Evolutionary conservation across 1,284 basidiomycete species (phyloP), one percentile per base, ranked within the genome.

Genomic region (Ceratorhiza oryzae-sativae): DNA sequence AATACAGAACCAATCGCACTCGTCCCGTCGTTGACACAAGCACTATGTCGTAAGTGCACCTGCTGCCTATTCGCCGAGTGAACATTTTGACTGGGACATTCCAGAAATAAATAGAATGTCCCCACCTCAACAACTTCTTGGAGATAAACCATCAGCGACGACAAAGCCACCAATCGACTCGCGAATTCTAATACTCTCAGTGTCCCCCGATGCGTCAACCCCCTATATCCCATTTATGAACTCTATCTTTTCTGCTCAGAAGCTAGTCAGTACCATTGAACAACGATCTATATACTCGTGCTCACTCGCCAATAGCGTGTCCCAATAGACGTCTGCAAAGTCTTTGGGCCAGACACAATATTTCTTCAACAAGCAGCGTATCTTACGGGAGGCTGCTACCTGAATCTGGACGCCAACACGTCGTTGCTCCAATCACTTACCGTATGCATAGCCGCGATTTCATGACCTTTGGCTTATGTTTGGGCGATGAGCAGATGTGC

Each of bases 191-290:
- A 87, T 99, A 72, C 83, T 99, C 65, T 96, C 95, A 71, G 94
- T 95, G 49, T 97, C 96, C 0, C 93, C 93, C 1, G 92, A 95
- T 80, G 85, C 91, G 18, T 91, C 93, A 6, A 87, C 90, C 1
- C 92, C 94, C 32, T 97, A 97, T 80, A 97, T 99, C 65, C 93
- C 97, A 12, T 89, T 99, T 80, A 99, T 99, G 97, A 99, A 99
- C 80, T 92, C 95, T 72, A 98, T 99, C 65, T 99, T 99, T 82
- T 96, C 95, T 2, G 97, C 97, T 0, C 97, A 99, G 80, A 99
- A 99, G 82, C 86, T 94, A 72, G 95, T 92, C 75, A 77, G 87
- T 81, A 68, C 45, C 25, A 72, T 72, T 20, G 12, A n/a, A n/a
- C n/a, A n/a, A n/a, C n/a, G n/a, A n/a, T n/a, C n/a, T n/a, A n/a